Percentiles rank a stretch among this genome's conserved stretches.
phyloP scores from a whole-genome alignment of 768 basidiomycete species.

The Calocera viscosa region DNA sequence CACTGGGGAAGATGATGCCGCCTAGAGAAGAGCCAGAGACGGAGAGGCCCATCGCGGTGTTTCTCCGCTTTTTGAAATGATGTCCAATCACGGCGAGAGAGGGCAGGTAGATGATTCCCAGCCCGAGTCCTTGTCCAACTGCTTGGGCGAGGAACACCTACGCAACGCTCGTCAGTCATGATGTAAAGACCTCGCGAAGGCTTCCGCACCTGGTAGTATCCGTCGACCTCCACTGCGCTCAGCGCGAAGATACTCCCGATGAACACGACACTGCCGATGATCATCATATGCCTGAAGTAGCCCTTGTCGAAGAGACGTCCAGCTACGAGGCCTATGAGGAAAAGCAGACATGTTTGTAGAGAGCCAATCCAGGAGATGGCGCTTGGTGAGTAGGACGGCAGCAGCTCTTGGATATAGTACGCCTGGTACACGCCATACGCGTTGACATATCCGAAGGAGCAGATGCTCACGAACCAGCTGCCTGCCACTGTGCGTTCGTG shows the following conservation, averaged over 20 bases:
- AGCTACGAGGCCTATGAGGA: slow-evolving; percentile 21
- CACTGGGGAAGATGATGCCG: slow-evolving; percentile 45
- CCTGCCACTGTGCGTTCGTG: neutral
- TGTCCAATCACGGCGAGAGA: slow-evolving; percentile 40
- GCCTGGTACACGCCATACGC: slow-evolving; percentile 21
- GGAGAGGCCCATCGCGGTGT: slow-evolving; percentile 43
- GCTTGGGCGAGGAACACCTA: slow-evolving; percentile 45
- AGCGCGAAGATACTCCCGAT: slow-evolving; percentile 37
- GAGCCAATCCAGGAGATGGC: slow-evolving; percentile 28
- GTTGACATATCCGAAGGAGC: slow-evolving; percentile 18
- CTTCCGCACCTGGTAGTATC: slow-evolving; percentile 34
- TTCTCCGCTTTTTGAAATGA: slow-evolving; percentile 38
- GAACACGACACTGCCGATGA: slow-evolving; percentile 36
- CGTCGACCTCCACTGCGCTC: slow-evolving; percentile 33
- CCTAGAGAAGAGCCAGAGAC: slow-evolving; percentile 49
- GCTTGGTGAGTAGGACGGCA: slow-evolving; percentile 21
- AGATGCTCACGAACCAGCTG: neutral
- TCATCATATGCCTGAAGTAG: slow-evolving; percentile 32
- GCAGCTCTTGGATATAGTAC: slow-evolving; percentile 18
- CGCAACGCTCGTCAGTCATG: slow-evolving; percentile 11
- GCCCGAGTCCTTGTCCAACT: slow-evolving; percentile 36
- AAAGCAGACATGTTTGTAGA: slow-evolving; percentile 27
- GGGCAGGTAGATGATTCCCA: slow-evolving; percentile 39
- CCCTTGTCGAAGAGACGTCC: slow-evolving; percentile 28
- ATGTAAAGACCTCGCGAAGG: neutral